A percentile compares a stretch with the other conserved stretches of the same genome.
phyloP scores from a whole-genome alignment of 1,284 basidiomycete genomes.

The Heterobasidion occidentale region DNA sequence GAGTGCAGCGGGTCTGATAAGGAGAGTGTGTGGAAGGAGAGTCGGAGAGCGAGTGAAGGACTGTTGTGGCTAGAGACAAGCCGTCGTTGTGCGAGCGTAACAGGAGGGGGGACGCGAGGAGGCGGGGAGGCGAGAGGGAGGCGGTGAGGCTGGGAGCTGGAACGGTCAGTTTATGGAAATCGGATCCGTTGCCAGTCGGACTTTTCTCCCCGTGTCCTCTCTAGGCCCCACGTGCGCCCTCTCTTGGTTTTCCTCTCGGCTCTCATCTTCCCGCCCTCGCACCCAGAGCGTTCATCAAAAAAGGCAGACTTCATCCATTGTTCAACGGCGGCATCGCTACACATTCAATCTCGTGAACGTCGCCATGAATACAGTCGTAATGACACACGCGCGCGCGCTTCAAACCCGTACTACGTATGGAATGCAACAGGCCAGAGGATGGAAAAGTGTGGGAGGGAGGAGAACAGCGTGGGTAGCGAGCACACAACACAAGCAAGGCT shows the following conservation, averaged over 20 bases:
- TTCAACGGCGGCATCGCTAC: slow-evolving; percentile 2
- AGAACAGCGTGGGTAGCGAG: not conserved
- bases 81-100: not conserved
- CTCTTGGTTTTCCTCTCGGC: too few relatives aligned
- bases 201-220: not conserved
- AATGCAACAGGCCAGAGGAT: slow-evolving; percentile 6
- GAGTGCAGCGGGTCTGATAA: not conserved
- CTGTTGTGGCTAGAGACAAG: not conserved
- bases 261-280: too few relatives aligned
- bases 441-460: not conserved
- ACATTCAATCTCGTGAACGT: slow-evolving; percentile 7
- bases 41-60: not conserved
- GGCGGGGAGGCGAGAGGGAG: not conserved
- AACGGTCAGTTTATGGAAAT: not conserved
- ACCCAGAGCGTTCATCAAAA: too few relatives aligned
- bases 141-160: not conserved
- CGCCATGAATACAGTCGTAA: slow-evolving; percentile 27
- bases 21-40: not conserved
- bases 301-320: not conserved
- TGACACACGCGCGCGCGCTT: not conserved
- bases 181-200: not conserved
- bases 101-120: not conserved
- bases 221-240: not conserved
- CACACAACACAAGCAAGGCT: too few relatives aligned
- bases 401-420: not conserved